Percentiles rank a stretch among this genome's conserved stretches.
phyloP scores from a whole-genome alignment of 805 yeast genomes.

The Phaffomyces opuntiae region DNA sequence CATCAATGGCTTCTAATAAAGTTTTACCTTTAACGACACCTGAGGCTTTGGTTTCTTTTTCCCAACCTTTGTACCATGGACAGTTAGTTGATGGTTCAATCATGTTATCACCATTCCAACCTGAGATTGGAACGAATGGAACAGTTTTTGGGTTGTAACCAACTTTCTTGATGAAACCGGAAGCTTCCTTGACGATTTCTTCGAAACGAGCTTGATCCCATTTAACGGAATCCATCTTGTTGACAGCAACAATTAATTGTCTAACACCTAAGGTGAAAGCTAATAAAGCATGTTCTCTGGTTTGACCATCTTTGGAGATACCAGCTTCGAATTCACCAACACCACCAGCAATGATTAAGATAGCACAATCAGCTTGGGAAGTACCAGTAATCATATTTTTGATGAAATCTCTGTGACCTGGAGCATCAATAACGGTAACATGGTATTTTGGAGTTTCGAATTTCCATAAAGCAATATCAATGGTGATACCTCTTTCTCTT shows the following conservation, averaged over 20 bases:
- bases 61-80: conserved; percentile 92
- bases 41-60: conserved; percentile 70
- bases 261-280: conserved; percentile 87
- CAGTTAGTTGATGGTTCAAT: conserved; percentile 75
- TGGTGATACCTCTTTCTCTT: conserved; percentile 97
- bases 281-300: conserved; percentile 91
- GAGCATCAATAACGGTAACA: conserved; percentile 91
- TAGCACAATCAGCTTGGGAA: conserved; percentile 92
- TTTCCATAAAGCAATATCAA: conserved; percentile 79
- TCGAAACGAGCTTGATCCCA: conserved; percentile 78
- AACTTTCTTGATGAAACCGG: conserved; percentile 81
- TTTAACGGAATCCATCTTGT: conserved; percentile 91
- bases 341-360: conserved; percentile 88
- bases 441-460: conserved; percentile 92
- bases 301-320: conserved; percentile 93
- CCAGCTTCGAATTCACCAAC: conserved; percentile 95
- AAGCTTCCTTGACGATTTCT: conserved; percentile 71
- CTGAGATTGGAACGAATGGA: conserved; percentile 88
- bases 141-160: conserved; percentile 86
- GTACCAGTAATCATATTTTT: conserved; percentile 95
- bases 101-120: conserved; percentile 95
- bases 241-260: conserved; percentile 84
- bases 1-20: conserved; percentile 81
- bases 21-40: conserved; percentile 74
- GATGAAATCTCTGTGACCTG: conserved; percentile 96